A percentile compares a stretch with the other conserved stretches of the same genome.
These are phyloP conservation scores for Hydrangea macrophylla DNA, from an alignment of 148 eudicot species.

Conservation along the genomic window DNA sequence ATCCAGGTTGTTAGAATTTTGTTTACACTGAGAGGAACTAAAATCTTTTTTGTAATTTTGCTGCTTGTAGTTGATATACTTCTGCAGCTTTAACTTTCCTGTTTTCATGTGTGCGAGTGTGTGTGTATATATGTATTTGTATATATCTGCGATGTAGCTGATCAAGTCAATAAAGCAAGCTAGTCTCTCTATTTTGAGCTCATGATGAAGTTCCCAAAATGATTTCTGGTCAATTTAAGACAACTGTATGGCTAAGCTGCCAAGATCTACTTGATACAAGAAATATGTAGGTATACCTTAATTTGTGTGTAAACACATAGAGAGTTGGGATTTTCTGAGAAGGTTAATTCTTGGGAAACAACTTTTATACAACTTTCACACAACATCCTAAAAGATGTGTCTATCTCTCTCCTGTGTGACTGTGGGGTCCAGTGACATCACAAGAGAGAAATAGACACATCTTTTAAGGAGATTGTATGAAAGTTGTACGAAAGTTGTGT, in stretches of 20 bases:
- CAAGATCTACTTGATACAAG: too few relatives aligned
- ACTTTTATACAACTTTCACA: too few relatives aligned
- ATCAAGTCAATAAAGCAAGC: not conserved
- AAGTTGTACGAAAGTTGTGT: too few relatives aligned
- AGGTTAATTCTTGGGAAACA: too few relatives aligned
- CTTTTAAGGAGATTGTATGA: too few relatives aligned
- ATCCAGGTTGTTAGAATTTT: not conserved
- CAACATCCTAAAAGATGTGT: too few relatives aligned
- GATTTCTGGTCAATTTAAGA: not conserved
- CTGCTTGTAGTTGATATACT: not conserved
- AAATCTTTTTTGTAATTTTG: not conserved
- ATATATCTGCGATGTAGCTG: not conserved
- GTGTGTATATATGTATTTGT: not conserved
- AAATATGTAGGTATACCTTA: too few relatives aligned
- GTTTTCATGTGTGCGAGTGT: not conserved
- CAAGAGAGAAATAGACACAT: too few relatives aligned
- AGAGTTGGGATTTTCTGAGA: too few relatives aligned
- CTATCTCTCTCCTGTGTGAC: too few relatives aligned
- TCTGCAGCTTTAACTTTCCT: not conserved
- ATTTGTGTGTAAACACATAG: too few relatives aligned
- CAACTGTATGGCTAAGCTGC: not conserved
- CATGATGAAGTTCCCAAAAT: not conserved
- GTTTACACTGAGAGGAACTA: not conserved
- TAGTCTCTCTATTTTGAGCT: not conserved
- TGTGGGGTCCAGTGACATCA: too few relatives aligned